A percentile compares a stretch with the other conserved stretches of the same genome.
phyloP scores from a whole-genome alignment of 345 rosid genomes.

The Tarenaya hassleriana region DNA sequence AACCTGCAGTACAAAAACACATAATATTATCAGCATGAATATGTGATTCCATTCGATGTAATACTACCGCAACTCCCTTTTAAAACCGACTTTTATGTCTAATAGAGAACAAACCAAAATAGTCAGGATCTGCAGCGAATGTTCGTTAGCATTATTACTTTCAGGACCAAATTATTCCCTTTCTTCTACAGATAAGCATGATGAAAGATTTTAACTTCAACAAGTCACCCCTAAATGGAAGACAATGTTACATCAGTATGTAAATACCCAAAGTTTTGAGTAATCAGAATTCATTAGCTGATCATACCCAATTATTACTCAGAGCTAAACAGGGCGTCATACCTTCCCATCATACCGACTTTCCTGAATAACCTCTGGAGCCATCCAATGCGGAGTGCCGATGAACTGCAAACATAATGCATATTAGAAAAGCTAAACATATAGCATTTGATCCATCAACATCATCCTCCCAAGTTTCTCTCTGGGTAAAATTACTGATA shows the following conservation, averaged over 20 bases:
- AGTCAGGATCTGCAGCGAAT: too few species aligned
- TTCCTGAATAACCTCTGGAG: conserved; percentile 99
- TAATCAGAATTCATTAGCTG: conserved; percentile 4
- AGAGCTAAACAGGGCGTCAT: conserved; percentile 18
- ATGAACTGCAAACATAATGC: conserved; percentile 59
- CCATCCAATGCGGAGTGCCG: conserved; percentile 99
- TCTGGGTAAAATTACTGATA: not conserved
- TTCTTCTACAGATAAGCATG: conserved; percentile 7
- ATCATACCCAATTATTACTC: conserved; percentile 11
- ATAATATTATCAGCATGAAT: conserved; percentile 8
- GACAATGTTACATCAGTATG: not conserved
- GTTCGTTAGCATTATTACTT: conserved; percentile 12
- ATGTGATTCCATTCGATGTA: conserved; percentile 5
- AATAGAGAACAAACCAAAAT: too few species aligned
- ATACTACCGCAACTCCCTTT: conserved; percentile 12
- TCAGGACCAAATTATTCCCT: not conserved
- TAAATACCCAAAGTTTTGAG: conserved; percentile 9
- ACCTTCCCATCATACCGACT: conserved; percentile 99
- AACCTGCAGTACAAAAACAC: conserved; percentile 51
- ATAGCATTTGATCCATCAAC: too few species aligned
- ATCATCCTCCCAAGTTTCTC: not conserved
- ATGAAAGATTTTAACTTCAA: not conserved
- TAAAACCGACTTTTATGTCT: conserved; percentile 2
- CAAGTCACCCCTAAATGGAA: not conserved
- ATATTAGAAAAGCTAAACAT: too few species aligned